Base-by-base conservation (phyloP, 495 filamentous ascomycete genomes). In the Xylaria bambusicola region DNA sequence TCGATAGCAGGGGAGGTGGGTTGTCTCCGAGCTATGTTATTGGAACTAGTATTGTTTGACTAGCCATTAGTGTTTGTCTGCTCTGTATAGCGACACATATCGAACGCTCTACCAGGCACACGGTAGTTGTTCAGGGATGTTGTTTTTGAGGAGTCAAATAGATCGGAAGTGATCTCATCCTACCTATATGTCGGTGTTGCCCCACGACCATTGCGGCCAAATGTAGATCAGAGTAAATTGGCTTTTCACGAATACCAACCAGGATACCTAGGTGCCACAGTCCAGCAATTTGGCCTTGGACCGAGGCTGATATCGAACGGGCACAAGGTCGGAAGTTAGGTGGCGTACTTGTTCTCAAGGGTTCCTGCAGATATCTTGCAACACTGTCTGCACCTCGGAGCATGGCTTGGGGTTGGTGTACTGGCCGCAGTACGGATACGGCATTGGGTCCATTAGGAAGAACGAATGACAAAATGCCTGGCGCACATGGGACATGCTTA, bases 301-400 rank as follows among this genome's bases (percentile, higher is more conserved):
- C 31, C 27, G 31, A 29, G 52, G 12, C 41, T 27, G 20, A 41
- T 41, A 41, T 18, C 5, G 35, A 27, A 24, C 21, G 38, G n/a
- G 20, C 33, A 15, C 36, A 15, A 17, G n/a, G 35, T 17, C 17
- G 40, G 31, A 48, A 47, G 29, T 29, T 38, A 21, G 24, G 42
- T 48, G 53, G 24, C 27, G 26, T n/a, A 29, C 52, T 44, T 49
- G 26, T 35, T 57, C 23, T 36, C 51, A 23, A 21, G 33, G 45
- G 56, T 58, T 58, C 56, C 47, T 58, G 56, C 56, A 50, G 26
- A 26, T 24, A 17, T 44, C 46, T 26, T 35, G 21, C 44, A 26
- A 31, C 6, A 9, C 26, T 21, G 52, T 26, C 38, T 33, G 33
- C 31, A 41, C 47, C 20, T 44, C 48, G 20, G 46, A 42, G 21